phyloP scores from a whole-genome alignment of 2,329 filamentous ascomycete species.

The Penicillium sp. region DNA sequence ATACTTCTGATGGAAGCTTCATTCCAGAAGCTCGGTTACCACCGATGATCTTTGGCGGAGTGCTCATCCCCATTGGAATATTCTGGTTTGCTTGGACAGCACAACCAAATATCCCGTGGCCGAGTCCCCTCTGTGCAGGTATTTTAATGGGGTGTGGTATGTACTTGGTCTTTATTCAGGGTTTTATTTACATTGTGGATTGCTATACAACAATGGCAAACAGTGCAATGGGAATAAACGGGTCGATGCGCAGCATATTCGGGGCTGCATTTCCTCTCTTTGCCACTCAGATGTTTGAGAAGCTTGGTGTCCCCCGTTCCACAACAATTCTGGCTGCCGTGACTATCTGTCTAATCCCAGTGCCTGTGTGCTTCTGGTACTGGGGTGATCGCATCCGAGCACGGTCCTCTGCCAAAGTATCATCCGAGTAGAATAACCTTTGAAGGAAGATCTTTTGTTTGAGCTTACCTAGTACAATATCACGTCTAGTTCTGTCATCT shows the following conservation, averaged over 20 bases:
- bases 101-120: not conserved
- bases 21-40: not conserved
- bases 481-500: too few species aligned
- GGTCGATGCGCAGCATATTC: not conserved
- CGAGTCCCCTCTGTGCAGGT: not conserved
- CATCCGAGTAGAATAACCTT: too few species aligned
- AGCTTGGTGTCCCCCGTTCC: not conserved
- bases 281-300: not conserved
- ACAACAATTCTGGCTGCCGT: not conserved
- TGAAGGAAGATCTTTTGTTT: too few species aligned
- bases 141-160: not conserved
- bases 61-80: not conserved
- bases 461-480: too few species aligned
- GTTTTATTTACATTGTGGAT: not conserved
- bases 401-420: not conserved
- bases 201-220: not conserved
- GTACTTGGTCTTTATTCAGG: not conserved
- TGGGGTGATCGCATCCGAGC: not conserved
- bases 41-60: not conserved
- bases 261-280: not conserved
- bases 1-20: not conserved
- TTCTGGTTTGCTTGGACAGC: not conserved
- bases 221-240: not conserved
- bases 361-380: not conserved
- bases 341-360: not conserved